These are phyloP conservation scores for Syzygium syzygioides DNA, from an alignment of 441 rosid genomes.

Conservation along the genomic window DNA sequence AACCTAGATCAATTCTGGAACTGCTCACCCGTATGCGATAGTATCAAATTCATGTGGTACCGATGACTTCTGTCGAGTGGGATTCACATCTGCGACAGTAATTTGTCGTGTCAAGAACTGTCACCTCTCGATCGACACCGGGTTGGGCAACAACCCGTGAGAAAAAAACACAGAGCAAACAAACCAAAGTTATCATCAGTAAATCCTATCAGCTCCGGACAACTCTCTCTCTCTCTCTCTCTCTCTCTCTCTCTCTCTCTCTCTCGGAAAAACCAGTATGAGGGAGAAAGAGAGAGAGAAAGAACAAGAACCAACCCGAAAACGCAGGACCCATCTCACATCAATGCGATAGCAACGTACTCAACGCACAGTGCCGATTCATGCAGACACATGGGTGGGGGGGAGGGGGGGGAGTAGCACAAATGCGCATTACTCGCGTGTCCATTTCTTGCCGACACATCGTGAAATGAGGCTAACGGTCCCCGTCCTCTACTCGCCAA, in stretches of 20 bases:
- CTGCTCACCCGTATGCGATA: fast-evolving
- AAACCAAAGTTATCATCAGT: background rate
- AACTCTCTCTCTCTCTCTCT: background rate
- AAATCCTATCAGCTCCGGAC: background rate
- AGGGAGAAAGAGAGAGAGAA: background rate
- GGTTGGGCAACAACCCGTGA: background rate
- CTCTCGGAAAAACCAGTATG: background rate
- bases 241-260: background rate
- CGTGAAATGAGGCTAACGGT: background rate
- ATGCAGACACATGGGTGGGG: background rate
- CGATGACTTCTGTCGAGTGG: background rate
- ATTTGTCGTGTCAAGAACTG: background rate
- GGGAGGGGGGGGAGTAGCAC: background rate
- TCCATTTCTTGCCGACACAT: background rate
- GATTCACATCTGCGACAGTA: background rate
- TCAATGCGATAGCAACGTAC: background rate
- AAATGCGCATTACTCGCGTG: background rate
- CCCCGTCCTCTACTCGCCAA: background rate
- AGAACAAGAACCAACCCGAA: background rate
- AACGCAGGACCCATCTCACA: background rate
- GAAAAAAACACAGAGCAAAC: background rate
- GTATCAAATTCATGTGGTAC: background rate
- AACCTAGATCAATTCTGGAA: no score
- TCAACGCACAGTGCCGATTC: background rate
- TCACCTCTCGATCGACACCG: background rate